Evolutionary conservation across 805 yeast genomes (phyloP), one percentile per base, ranked within the genome.

Genomic region (Jamesozyma piceae): DNA sequence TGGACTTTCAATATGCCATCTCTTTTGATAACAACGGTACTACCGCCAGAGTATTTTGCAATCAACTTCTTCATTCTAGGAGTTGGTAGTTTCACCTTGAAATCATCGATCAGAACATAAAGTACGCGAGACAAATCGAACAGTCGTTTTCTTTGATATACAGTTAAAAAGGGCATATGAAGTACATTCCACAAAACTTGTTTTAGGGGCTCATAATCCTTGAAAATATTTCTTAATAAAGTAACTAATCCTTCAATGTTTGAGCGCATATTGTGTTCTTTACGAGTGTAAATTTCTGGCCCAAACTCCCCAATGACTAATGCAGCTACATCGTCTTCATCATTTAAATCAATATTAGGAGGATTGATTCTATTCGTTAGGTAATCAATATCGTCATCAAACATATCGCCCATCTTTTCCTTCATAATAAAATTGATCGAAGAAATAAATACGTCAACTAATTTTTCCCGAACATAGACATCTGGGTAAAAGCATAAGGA

Each of bases 51-150:
- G 40, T 74, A 52, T 49, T 71, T 73, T 0, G 87, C 85, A 6
- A 74, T 76, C 20, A 92, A 66, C 49, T 75, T 77, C 55, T 76
- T 80, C 41, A 77, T 78, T 49, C 78, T 72, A 2, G 96, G 96
- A 13, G 78, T 63, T 5, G 77, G 73, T 19, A 88, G 63, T 3
- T 65, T 72, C 2, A 87, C 87, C n/a, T 73, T 55, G 36, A 80
- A 71, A 2, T 76, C 68, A 48, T 82, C 80, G 26, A 66, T 62
- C 5, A 88, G 75, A 32, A 73, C 73, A 52, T 77, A 84, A 22
- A 90, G 62, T 8, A 90, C 72, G 34, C 77, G 76, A 41, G 84
- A 68, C 3, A 85, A 54, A 44, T 78, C 82, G 49, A 83, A 79
- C 8, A 90, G 53, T 29, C 71, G 60, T 44, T 89, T 70, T 49